phyloP scores from a whole-genome alignment of 2,329 filamentous ascomycete genomes.

The Arthrobotrys pseudoclavata region DNA sequence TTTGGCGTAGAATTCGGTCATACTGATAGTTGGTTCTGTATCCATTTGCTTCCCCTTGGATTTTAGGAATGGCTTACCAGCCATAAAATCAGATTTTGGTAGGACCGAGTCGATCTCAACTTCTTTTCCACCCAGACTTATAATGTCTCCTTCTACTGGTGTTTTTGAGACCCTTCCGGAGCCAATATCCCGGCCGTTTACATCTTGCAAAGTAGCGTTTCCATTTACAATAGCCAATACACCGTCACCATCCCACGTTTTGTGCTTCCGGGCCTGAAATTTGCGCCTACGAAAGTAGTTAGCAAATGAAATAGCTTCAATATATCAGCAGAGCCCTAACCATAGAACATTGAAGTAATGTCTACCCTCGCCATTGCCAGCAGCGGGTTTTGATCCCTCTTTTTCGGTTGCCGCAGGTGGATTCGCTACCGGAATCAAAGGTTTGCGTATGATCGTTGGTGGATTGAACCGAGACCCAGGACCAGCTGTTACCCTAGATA shows the following conservation, averaged over 20 bases:
- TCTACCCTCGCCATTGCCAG: conserved; percentile 1
- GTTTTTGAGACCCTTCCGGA: conserved; percentile 65
- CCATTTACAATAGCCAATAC: conserved; percentile 73
- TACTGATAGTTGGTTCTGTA: conserved; percentile 51
- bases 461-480: conserved; percentile 33
- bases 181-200: conserved; percentile 71
- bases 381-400: neutral
- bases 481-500: conserved; percentile 47
- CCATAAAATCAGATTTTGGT: conserved; percentile 73
- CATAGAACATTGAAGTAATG: conserved; percentile 69
- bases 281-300: conserved; percentile 72
- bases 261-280: conserved; percentile 79
- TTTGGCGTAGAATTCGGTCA: conserved; percentile 60
- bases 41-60: conserved; percentile 59
- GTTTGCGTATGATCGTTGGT: conserved; percentile 36
- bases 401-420: conserved; percentile 20
- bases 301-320: conserved; percentile 47
- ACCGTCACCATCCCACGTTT: conserved; percentile 82
- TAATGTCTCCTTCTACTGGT: conserved; percentile 73
- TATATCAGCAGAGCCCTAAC: conserved; percentile 62
- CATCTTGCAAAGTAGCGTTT: conserved; percentile 74
- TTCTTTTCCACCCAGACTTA: conserved; percentile 77
- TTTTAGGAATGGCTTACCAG: conserved; percentile 68
- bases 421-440: conserved; percentile 24
- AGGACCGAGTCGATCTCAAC: conserved; percentile 77